Conservation (phyloP, 2,329 filamentous ascomycete species). For the Aspergillus brunneoviolaceus region DNA sequence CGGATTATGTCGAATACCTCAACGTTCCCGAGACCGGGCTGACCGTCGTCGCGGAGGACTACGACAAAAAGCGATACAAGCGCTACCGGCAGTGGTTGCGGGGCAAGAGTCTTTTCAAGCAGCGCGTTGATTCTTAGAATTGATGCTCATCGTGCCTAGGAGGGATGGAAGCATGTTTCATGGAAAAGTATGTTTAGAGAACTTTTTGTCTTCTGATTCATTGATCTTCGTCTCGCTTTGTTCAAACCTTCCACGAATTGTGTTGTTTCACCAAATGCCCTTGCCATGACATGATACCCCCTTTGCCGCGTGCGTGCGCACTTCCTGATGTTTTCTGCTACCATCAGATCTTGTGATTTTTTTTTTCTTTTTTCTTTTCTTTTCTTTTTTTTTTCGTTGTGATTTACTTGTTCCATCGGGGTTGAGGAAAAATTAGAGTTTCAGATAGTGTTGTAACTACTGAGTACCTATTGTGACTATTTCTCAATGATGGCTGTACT, state of each 20-base stretch:
- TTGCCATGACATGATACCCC: not conserved
- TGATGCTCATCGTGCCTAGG: not conserved
- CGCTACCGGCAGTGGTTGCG: constrained; percentile 92
- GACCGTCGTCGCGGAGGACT: constrained; percentile 83
- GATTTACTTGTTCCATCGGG: no score
- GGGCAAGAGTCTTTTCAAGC: constrained; percentile 95
- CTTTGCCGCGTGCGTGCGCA: not conserved
- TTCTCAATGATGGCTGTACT: no score
- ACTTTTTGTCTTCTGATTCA: not conserved
- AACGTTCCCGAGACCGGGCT: constrained; percentile 77
- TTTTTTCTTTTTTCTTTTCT: no score
- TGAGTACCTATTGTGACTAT: no score
- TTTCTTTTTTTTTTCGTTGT: no score
- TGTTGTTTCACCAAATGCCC: not conserved
- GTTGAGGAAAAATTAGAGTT: no score
- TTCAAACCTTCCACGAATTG: not conserved
- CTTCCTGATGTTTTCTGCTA: not conserved
- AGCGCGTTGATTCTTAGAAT: constrained; percentile 57
- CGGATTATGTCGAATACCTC: constrained; percentile 74
- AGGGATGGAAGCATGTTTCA: not conserved
- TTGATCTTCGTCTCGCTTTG: not conserved
- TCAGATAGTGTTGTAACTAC: no score
- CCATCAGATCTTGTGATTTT: not conserved
- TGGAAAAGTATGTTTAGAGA: no score
- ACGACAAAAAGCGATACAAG: constrained; percentile 91